Evolutionary conservation across 148 eudicot species (phyloP).

Genomic region (Arbutus unedo): DNA sequence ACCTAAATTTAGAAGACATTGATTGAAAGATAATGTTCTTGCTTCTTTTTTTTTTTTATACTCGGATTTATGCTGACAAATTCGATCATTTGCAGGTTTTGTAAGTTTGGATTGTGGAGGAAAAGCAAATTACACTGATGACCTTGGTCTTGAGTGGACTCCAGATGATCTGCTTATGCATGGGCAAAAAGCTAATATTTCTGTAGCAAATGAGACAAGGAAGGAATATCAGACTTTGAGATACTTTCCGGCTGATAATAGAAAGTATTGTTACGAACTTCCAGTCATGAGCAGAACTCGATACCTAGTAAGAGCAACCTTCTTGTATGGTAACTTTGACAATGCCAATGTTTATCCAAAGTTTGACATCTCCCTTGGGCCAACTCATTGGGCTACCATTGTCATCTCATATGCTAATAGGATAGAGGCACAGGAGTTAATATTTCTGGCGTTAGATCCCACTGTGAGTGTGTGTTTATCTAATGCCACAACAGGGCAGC

Average conservation of each 20-base stretch:
- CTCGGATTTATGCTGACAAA: conserved; percentile 12
- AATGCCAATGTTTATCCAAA: conserved; percentile 82
- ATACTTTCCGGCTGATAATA: conserved; percentile 70
- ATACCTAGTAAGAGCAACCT: conserved; percentile 82
- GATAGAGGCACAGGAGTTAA: conserved; percentile 69
- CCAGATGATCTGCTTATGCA: conserved; percentile 52
- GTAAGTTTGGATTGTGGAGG: conserved; percentile 90
- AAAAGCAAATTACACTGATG: conserved; percentile 58
- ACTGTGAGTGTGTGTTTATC: conserved; percentile 89
- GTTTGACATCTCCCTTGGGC: conserved; percentile 85
- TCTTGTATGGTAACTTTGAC: conserved; percentile 90
- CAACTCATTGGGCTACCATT: conserved; percentile 95
- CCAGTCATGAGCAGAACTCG: conserved; percentile 71
- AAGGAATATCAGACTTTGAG: conserved; percentile 68
- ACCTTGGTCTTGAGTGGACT: conserved; percentile 75
- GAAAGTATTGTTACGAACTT: conserved; percentile 85
- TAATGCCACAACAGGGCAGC: conserved; percentile 92
- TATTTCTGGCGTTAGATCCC: conserved; percentile 77
- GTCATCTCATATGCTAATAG: conserved; percentile 85
- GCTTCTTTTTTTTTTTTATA: no score
- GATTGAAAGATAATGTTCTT: no score
- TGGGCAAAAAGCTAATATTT: conserved; percentile 55
- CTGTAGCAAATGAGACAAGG: conserved; percentile 63
- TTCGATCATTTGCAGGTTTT: conserved; percentile 58
- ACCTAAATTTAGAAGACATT: no score